A percentile compares a stretch with the other conserved stretches of the same genome.
Conservation (phyloP, 208 protist genomes). For the Wallacemonas sp. region DNA sequence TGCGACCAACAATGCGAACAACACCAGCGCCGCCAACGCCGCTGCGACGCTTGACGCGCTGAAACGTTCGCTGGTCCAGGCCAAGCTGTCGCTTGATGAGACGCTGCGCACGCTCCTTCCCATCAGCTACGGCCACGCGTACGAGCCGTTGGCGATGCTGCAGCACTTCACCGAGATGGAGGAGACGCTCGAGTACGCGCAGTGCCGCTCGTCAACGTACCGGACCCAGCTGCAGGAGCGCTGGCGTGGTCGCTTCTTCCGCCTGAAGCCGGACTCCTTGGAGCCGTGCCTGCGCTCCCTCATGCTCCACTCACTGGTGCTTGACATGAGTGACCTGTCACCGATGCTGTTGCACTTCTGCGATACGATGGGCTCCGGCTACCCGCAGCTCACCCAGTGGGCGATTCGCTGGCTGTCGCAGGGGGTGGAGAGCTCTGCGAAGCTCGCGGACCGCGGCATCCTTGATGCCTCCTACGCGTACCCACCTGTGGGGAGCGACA, state of each 20-base stretch:
- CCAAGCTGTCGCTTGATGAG: constrained; percentile 84
- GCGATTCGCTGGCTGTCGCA: constrained; percentile 76
- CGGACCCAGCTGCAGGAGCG: constrained; percentile 66
- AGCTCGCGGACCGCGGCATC: neutral
- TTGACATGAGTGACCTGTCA: constrained; percentile 91
- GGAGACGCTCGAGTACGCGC: constrained; percentile 94
- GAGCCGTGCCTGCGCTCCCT: constrained; percentile 96
- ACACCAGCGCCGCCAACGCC: constrained; percentile 24
- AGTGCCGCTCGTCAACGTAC: constrained; percentile 55
- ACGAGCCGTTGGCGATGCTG: constrained; percentile 95
- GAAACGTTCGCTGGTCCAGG: constrained; percentile 46
- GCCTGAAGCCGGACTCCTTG: constrained; percentile 90
- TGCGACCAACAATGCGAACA: no score
- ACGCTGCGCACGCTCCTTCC: constrained; percentile 86
- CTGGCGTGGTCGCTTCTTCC: constrained; percentile 80
- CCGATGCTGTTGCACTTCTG: constrained; percentile 97
- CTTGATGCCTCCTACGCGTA: neutral
- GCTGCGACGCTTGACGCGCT: constrained; percentile 38
- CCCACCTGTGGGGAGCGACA: neutral
- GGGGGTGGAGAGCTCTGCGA: neutral
- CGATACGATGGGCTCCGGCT: constrained; percentile 66
- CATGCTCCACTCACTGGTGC: constrained; percentile 94
- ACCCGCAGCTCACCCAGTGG: constrained; percentile 86
- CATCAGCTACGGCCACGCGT: constrained; percentile 91
- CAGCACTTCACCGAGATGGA: constrained; percentile 99